Evolutionary conservation across 2,329 filamentous ascomycete genomes (phyloP), one percentile per base, ranked within the genome.

Genomic region (Aspergillus uvarum): DNA sequence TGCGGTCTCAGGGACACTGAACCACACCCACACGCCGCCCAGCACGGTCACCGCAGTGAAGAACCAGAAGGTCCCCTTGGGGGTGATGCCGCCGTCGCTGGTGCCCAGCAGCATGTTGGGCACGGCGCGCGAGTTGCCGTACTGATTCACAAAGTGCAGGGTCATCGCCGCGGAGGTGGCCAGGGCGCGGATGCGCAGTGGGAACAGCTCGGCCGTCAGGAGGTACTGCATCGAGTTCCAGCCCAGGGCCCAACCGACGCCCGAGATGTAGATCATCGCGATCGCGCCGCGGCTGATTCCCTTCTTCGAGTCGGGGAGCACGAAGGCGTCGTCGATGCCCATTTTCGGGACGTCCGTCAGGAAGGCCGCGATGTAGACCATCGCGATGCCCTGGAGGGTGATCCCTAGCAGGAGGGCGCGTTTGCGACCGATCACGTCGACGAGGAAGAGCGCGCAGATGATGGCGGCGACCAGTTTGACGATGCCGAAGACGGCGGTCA

Each of bases 151-250:
- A 70, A 92, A 92, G 74, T 93, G 89, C 60, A 92, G 83, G 0
- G 86, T 89, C 90, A 92, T 92, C 51, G 88, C 86, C 70, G 89
- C 81, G 0, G 86, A 89, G 0, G 88, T 89, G 21, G 87, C 85
- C 10, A 92, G 76, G 4, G 89, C 89, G 58, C 90, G 85, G 53
- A 93, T 86, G 3, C 89, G 84, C 10, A 92, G 81, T 0, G 90
- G 89, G 78, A 91, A 93, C 62, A 93, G 82, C 71, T 93, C 90
- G 1, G 89, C 88, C 14, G 89, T 91, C 58, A 93, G 83, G 4
- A 93, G 82, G 71, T 92, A 93, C 75, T 92, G 89, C 81, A 91
- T 89, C 1, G 82, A 85, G 77, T 91, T 91, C 88, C 87, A 92
- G 38, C 85, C 87, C 2, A 89, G 77, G 2, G 88, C 87, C 87